phyloP scores from a whole-genome alignment of 1,284 basidiomycete species.

The Papiliotrema laurentii region DNA sequence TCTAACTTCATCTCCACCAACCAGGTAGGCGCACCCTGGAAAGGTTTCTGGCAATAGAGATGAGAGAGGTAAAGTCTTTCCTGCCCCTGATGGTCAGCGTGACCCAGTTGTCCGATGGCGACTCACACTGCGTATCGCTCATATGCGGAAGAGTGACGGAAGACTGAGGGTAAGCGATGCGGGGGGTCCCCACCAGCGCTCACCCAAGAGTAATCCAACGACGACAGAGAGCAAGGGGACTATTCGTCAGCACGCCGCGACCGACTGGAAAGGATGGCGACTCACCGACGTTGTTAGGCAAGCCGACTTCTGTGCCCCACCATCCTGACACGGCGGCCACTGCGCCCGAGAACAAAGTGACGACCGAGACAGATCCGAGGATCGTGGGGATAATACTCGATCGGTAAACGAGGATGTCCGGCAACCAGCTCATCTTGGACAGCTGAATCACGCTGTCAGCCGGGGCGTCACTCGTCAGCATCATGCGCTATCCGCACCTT shows the following conservation, averaged over 20 bases:
- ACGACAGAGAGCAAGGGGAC: conserved; percentile 83
- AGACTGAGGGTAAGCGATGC: conserved; percentile 2
- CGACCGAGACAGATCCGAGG: conserved; percentile 64
- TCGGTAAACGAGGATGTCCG: conserved; percentile 71
- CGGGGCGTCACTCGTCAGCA: background rate
- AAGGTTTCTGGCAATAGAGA: conserved; percentile 57
- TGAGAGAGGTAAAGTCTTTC: conserved; percentile 60
- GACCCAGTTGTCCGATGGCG: conserved; percentile 48
- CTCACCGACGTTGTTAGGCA: conserved; percentile 46
- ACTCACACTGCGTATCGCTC: conserved; percentile 44
- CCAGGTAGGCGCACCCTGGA: conserved; percentile 49
- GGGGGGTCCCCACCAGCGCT: conserved; percentile 16
- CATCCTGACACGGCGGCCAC: conserved; percentile 39
- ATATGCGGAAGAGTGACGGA: conserved; percentile 45
- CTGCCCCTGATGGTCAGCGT: conserved; percentile 65
- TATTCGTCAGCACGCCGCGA: background rate
- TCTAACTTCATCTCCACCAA: too few species aligned
- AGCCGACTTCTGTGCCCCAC: conserved; percentile 36
- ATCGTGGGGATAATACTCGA: conserved; percentile 56
- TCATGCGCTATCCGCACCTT: conserved; percentile 30
- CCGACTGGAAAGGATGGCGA: conserved; percentile 1
- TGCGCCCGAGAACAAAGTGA: conserved; percentile 64
- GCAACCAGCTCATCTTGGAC: conserved; percentile 76
- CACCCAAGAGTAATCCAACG: conserved; percentile 55
- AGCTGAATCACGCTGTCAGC: conserved; percentile 12